These are phyloP conservation scores for Apiospora sp. DNA, from an alignment of 2,329 filamentous ascomycete genomes.

Conservation along the genomic window DNA sequence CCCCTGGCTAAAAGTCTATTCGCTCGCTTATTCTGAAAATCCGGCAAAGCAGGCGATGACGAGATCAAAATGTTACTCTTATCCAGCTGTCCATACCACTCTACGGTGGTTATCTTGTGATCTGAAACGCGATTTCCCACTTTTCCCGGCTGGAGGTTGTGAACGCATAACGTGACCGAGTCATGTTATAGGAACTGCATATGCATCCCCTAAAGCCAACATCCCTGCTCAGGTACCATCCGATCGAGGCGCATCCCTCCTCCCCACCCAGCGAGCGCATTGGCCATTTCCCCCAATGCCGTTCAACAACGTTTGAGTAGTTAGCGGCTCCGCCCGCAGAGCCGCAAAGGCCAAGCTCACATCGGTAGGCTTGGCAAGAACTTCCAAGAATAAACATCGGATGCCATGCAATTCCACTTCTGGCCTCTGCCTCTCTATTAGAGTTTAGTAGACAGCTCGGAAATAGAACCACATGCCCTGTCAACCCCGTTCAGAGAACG, in stretches of 20 bases:
- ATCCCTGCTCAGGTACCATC: neutral
- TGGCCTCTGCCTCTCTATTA: neutral
- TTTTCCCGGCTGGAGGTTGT: neutral
- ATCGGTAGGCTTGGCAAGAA: neutral
- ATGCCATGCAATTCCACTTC: neutral
- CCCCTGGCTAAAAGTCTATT: neutral
- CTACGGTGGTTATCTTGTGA: neutral
- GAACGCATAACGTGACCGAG: neutral
- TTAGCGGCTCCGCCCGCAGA: neutral
- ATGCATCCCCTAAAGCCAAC: neutral
- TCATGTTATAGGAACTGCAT: neutral
- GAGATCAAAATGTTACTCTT: neutral
- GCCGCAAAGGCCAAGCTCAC: conserved; percentile 5
- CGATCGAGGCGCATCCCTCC: conserved; percentile 12
- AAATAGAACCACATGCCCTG: conserved; percentile 6
- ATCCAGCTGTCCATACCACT: neutral
- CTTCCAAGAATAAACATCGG: neutral
- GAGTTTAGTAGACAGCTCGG: neutral
- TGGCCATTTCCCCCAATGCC: neutral
- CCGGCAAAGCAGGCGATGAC: neutral
- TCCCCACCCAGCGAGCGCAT: neutral
- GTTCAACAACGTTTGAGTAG: neutral
- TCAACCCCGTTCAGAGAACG: neutral
- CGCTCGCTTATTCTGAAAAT: neutral
- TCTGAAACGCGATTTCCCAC: neutral